Evolutionary conservation across 768 basidiomycete genomes (phyloP).

Genomic region (Trametes maxima): DNA sequence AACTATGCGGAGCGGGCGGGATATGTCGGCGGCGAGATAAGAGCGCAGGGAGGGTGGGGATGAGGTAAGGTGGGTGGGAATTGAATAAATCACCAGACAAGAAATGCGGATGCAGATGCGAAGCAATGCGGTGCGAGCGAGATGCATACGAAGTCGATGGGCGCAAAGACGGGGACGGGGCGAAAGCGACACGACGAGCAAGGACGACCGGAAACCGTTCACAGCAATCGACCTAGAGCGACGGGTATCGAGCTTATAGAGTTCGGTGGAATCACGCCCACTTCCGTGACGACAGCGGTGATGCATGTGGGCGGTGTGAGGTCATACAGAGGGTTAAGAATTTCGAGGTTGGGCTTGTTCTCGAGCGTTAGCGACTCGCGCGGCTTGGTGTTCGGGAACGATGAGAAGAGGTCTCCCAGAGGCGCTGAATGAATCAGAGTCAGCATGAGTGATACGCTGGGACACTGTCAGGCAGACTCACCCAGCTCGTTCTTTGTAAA

Average conservation of each 20-base stretch:
- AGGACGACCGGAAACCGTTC: conserved; percentile 12
- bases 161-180: conserved; percentile 9
- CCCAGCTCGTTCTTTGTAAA: conserved; percentile 97
- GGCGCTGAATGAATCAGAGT: conserved; percentile 29
- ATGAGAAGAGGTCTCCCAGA: conserved; percentile 37
- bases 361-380: conserved; percentile 31
- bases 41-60: background rate
- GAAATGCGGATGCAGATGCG: conserved; percentile 21
- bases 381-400: conserved; percentile 36
- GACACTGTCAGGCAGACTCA: conserved; percentile 36
- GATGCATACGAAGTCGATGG: conserved; percentile 10
- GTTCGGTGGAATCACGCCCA: conserved; percentile 91
- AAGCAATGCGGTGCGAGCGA: conserved; percentile 11
- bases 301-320: conserved; percentile 90
- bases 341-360: conserved; percentile 60
- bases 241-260: conserved; percentile 85
- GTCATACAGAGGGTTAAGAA: conserved; percentile 90
- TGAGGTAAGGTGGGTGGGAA: background rate
- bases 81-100: conserved; percentile 10
- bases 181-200: conserved; percentile 18
- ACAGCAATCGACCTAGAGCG: conserved; percentile 50
- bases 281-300: conserved; percentile 96
- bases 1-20: conserved; percentile 5
- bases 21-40: too few species aligned
- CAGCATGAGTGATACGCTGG: background rate